A percentile compares a stretch with the other conserved stretches of the same genome.
Evolutionary conservation across 352 stramenopile species (phyloP).

Genomic region (Phytophthora vignae): DNA sequence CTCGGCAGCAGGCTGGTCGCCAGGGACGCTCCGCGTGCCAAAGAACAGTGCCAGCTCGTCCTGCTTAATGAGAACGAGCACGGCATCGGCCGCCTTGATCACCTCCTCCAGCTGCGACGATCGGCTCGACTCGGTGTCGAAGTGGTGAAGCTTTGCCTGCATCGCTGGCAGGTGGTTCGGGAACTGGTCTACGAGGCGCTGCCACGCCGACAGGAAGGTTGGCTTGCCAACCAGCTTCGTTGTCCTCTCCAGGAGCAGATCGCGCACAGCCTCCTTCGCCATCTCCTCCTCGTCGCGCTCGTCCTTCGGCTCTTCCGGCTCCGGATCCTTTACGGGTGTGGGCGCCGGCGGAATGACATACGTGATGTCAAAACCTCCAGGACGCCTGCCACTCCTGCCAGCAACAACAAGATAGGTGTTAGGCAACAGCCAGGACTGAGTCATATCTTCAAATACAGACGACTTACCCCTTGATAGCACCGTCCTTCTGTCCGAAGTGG

Average conservation of each 20-base stretch:
- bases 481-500: conserved; percentile 80
- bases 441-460: not conserved
- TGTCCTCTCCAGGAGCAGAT: conserved; percentile 71
- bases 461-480: conserved; percentile 58
- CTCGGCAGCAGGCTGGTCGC: conserved; percentile 53
- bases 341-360: conserved; percentile 79
- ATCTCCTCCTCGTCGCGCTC: conserved; percentile 72
- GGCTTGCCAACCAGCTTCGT: conserved; percentile 77
- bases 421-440: not conserved
- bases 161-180: conserved; percentile 66
- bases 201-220: conserved; percentile 62
- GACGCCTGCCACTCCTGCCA: conserved; percentile 56
- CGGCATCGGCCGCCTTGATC: conserved; percentile 58
- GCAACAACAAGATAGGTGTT: not conserved
- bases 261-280: conserved; percentile 76
- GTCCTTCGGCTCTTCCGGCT: conserved; percentile 74
- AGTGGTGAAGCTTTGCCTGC: conserved; percentile 78
- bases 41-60: conserved; percentile 80
- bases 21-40: conserved; percentile 64
- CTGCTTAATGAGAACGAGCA: conserved; percentile 69
- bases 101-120: conserved; percentile 56
- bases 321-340: conserved; percentile 63
- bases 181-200: conserved; percentile 61
- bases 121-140: conserved; percentile 67
- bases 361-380: conserved; percentile 73